These are phyloP conservation scores for Penicillium sp. DNA, from an alignment of 2,329 filamentous ascomycete genomes.

Conservation along the genomic window DNA sequence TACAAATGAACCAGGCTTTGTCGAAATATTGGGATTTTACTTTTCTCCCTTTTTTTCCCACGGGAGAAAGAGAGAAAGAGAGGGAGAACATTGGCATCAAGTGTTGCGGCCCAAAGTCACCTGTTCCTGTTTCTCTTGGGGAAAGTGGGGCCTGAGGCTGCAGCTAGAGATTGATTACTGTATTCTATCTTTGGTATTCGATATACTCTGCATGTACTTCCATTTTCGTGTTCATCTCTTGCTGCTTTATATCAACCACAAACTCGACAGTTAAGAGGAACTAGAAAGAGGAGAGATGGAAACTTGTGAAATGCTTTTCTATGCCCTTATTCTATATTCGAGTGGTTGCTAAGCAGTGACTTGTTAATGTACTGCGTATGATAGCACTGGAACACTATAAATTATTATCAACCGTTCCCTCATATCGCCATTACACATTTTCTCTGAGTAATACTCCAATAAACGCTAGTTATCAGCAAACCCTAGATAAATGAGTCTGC, in stretches of 20 bases:
- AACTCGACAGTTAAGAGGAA: neutral
- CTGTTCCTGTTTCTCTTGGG: slow-evolving; percentile 22
- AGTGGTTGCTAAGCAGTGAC: no score
- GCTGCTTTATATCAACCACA: neutral
- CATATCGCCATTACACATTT: no score
- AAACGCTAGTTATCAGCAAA: no score
- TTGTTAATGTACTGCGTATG: no score
- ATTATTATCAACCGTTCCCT: no score
- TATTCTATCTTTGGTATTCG: neutral
- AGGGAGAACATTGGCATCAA: slow-evolving; percentile 1
- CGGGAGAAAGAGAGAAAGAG: neutral
- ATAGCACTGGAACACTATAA: no score
- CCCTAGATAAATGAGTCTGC: neutral
- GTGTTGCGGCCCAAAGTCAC: slow-evolving; percentile 28
- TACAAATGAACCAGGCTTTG: neutral
- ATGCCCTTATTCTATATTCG: no score
- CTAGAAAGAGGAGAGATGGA: no score
- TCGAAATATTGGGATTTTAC: neutral
- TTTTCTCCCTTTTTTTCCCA: neutral
- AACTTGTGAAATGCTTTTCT: no score
- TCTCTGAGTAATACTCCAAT: no score
- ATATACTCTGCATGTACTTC: neutral
- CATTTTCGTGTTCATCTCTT: neutral
- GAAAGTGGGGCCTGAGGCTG: slow-evolving; percentile 26
- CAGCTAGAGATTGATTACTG: neutral